Conservation (phyloP, 306 rosid species). For the Phaseolus lunatus region DNA sequence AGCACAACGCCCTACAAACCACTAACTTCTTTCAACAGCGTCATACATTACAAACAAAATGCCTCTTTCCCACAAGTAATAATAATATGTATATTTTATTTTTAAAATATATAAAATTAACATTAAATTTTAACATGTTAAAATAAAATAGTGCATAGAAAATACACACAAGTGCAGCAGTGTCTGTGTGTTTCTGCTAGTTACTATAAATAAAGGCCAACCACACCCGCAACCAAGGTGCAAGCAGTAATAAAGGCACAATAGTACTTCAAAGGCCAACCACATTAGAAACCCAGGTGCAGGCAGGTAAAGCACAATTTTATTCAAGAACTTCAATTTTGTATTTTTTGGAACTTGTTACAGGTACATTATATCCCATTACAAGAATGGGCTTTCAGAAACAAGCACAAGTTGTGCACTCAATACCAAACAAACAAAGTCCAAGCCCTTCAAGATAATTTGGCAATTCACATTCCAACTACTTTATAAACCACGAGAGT, state of each 20-base stretch:
- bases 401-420: constrained; percentile 19
- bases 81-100: no score
- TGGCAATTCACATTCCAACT: constrained; percentile 15
- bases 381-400: constrained; percentile 11
- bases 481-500: constrained; percentile 2
- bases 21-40: no score
- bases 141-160: no score
- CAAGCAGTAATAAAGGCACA: constrained; percentile 32
- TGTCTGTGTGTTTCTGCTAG: no score
- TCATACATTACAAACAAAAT: no score
- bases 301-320: constrained; percentile 3
- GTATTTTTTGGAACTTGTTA: not conserved
- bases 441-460: not conserved
- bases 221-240: constrained; percentile 19
- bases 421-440: constrained; percentile 3
- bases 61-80: no score
- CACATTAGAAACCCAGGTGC: constrained; percentile 17
- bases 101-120: no score
- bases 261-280: constrained; percentile 1
- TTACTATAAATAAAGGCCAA: constrained; percentile 16
- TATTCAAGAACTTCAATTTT: not conserved
- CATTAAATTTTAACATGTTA: no score
- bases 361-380: not conserved
- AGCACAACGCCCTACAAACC: no score
- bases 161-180: no score